A percentile compares a stretch with the other conserved stretches of the same genome.
Evolutionary conservation across 139 green algal species (phyloP).

Genomic region (Chlorella vulgaris): DNA sequence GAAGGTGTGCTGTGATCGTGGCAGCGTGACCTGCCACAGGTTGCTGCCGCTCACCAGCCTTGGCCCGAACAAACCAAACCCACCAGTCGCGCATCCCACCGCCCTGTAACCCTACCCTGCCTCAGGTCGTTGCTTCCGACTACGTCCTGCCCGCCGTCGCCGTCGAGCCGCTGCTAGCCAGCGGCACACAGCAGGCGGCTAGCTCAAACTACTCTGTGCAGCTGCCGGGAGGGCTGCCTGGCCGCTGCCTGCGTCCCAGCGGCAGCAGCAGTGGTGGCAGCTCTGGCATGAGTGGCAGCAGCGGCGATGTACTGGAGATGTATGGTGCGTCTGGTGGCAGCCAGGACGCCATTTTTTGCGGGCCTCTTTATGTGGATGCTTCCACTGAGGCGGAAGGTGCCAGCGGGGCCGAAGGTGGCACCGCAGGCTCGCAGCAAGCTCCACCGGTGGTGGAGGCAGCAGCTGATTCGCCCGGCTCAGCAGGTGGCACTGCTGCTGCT

Average conservation of each 20-base stretch:
- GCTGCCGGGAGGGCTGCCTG: slow-evolving; percentile 12
- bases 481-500: not conserved
- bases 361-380: not conserved
- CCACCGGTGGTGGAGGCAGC: not conserved
- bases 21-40: not conserved
- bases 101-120: not conserved
- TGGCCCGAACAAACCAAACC: not conserved
- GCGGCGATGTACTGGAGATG: not conserved
- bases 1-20: not conserved
- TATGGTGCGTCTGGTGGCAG: not conserved
- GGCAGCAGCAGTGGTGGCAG: not conserved
- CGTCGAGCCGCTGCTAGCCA: not conserved
- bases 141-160: slow-evolving; percentile 6
- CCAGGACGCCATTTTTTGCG: not conserved
- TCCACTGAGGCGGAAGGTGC: too few species aligned
- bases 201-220: not conserved
- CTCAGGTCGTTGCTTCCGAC: slow-evolving; percentile 41
- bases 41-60: not conserved
- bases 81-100: not conserved
- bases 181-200: not conserved
- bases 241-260: slow-evolving; percentile 11
- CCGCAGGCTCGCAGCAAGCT: too few species aligned
- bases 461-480: not conserved
- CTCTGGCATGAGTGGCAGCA: not conserved
- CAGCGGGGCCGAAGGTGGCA: too few species aligned